Evolutionary conservation across 148 eudicot species (phyloP).

Genomic region (Rheum nobile): DNA sequence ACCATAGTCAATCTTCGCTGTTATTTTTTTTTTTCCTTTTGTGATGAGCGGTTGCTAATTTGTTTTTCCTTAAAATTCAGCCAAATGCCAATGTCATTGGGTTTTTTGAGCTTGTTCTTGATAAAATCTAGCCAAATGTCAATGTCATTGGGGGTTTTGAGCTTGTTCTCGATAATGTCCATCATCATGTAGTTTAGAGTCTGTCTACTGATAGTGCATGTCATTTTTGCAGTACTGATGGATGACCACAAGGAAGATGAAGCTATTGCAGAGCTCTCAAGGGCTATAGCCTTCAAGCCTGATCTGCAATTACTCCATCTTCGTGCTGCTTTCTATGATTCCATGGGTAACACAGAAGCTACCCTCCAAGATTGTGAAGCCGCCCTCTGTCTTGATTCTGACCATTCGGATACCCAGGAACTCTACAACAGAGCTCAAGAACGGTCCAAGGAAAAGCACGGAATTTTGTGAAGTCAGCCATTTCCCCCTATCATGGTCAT

Average conservation of each 20-base stretch:
- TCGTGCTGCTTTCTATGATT: conserved; percentile 61
- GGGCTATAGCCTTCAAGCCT: conserved; percentile 54
- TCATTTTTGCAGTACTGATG: conserved; percentile 42
- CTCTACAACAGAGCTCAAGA: conserved; percentile 38
- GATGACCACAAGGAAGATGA: conserved; percentile 67
- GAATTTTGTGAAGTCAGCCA: background rate
- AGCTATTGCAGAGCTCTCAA: conserved; percentile 52
- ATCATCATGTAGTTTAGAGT: background rate
- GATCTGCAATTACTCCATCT: conserved; percentile 66
- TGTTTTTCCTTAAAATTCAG: too few species aligned
- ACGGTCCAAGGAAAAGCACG: conserved; percentile 19
- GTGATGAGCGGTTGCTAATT: background rate
- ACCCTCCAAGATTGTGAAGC: conserved; percentile 57
- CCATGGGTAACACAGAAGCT: conserved; percentile 36
- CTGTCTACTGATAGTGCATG: conserved; percentile 2
- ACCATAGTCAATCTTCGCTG: background rate
- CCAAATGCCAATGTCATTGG: too few species aligned
- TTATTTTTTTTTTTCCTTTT: background rate
- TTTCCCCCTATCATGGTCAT: background rate
- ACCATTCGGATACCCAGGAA: conserved; percentile 44
- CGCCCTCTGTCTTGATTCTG: conserved; percentile 54
- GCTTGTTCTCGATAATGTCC: background rate
- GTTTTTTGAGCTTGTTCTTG: background rate
- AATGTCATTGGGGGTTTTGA: background rate
- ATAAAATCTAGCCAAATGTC: background rate